phyloP scores from a whole-genome alignment of 768 basidiomycete genomes.

The Pleurotus eryngii region DNA sequence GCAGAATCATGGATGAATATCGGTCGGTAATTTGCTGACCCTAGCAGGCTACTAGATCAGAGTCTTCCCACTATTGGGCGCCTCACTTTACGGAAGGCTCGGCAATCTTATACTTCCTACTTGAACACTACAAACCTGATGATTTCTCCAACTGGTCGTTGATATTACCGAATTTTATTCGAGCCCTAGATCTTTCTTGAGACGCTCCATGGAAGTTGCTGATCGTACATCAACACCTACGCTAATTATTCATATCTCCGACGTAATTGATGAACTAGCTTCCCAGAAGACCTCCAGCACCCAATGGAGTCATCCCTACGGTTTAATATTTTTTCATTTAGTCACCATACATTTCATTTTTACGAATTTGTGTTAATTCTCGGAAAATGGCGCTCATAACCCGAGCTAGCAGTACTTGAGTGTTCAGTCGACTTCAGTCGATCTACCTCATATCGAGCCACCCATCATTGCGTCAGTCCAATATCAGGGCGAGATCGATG shows the following conservation, averaged over 20 bases:
- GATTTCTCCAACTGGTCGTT: constrained; percentile 5
- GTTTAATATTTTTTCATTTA: neutral
- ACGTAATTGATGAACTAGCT: neutral
- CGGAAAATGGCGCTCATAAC: no score
- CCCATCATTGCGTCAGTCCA: neutral
- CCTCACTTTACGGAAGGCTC: constrained; percentile 5
- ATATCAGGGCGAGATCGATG: constrained; percentile 1
- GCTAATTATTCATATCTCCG: neutral
- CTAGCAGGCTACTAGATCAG: neutral
- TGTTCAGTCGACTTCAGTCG: no score
- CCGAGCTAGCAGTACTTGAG: no score
- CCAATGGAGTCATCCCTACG: no score
- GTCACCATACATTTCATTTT: no score
- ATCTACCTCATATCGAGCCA: no score
- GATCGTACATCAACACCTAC: neutral
- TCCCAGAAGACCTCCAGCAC: no score
- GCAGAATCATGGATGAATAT: constrained; percentile 6
- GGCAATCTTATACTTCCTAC: constrained; percentile 2
- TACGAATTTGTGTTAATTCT: no score
- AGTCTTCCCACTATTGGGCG: neutral
- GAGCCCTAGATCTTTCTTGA: neutral
- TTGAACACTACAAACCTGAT: constrained; percentile 7
- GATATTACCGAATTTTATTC: constrained; percentile 6
- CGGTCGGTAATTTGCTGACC: constrained; percentile 1
- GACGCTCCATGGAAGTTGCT: neutral